phyloP scores from a whole-genome alignment of 2,329 filamentous ascomycete genomes.

The Berkeleyomyces basicola region DNA sequence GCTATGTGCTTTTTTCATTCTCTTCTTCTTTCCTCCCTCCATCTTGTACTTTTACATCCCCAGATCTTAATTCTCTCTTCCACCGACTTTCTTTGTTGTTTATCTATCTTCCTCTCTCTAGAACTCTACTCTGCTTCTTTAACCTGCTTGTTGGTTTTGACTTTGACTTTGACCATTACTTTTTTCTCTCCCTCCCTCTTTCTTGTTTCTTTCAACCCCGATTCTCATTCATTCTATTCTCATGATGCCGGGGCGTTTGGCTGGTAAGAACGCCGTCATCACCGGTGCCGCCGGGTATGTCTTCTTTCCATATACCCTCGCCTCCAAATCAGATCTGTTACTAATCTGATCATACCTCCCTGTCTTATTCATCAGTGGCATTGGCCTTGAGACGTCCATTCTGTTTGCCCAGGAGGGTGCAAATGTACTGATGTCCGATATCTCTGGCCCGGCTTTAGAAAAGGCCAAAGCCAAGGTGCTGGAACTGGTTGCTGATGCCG shows the following conservation, averaged over 20 bases:
- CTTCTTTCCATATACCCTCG: slow-evolving; percentile 19
- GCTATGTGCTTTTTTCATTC: not conserved
- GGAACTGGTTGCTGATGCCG: slow-evolving; percentile 46
- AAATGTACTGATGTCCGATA: slow-evolving; percentile 70
- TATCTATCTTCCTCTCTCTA: not conserved
- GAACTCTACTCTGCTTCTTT: not conserved
- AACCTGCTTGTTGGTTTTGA: not conserved
- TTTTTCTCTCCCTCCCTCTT: not conserved
- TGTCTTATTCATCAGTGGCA: slow-evolving; percentile 42
- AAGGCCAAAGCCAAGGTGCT: slow-evolving; percentile 61
- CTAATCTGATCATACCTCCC: not conserved
- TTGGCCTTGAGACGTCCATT: slow-evolving; percentile 81
- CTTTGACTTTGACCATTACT: not conserved
- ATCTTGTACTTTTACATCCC: not conserved
- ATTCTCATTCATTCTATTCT: not conserved
- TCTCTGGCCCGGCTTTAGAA: slow-evolving; percentile 61
- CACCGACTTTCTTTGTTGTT: not conserved
- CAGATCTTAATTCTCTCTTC: not conserved
- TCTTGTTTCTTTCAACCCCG: not conserved
- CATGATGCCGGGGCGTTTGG: slow-evolving; percentile 29
- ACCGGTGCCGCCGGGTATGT: slow-evolving; percentile 70
- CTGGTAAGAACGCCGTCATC: slow-evolving; percentile 51
- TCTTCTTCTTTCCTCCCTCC: not conserved
- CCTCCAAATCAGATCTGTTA: not conserved
- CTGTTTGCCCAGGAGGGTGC: slow-evolving; percentile 83